Conservation (phyloP, 148 eudicot genomes). For the Silene uniflora region DNA sequence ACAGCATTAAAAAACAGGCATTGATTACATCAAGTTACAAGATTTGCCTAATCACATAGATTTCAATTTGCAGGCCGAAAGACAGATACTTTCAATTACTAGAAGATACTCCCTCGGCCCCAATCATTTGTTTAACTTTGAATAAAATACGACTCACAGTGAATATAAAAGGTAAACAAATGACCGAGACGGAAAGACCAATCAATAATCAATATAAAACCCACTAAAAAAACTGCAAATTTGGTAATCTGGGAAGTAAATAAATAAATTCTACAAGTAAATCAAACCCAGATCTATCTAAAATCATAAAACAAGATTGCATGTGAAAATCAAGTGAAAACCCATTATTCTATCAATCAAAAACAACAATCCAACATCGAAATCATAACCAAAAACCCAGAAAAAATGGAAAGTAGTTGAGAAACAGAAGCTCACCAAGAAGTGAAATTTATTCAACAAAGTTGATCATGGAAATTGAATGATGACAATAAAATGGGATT, state of each 20-base stretch:
- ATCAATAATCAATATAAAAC: not conserved
- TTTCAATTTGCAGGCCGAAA: not conserved
- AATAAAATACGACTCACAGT: too few relatives aligned
- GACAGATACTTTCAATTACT: not conserved
- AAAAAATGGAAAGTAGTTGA: not conserved
- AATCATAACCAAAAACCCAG: constrained; percentile 5
- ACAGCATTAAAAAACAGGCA: constrained; percentile 1
- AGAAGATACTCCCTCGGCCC: too few relatives aligned
- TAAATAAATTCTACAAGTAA: constrained; percentile 7
- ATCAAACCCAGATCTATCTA: constrained; percentile 24
- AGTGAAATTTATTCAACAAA: not conserved
- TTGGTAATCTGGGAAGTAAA: not conserved
- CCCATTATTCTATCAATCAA: constrained; percentile 11
- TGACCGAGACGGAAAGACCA: too few relatives aligned
- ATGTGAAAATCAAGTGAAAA: constrained; percentile 24
- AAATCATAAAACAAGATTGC: constrained; percentile 21
- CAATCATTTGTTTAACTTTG: too few relatives aligned
- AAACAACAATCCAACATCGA: constrained; percentile 13
- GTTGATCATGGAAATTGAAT: constrained; percentile 5
- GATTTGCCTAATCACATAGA: constrained; percentile 1
- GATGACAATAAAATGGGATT: not conserved
- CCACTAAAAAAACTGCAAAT: constrained; percentile 8
- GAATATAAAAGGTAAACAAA: too few relatives aligned
- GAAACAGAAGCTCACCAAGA: constrained; percentile 14
- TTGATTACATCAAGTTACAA: not conserved